Conservation (phyloP, 176 grass and related monocot species). For the Stipa capillata region DNA sequence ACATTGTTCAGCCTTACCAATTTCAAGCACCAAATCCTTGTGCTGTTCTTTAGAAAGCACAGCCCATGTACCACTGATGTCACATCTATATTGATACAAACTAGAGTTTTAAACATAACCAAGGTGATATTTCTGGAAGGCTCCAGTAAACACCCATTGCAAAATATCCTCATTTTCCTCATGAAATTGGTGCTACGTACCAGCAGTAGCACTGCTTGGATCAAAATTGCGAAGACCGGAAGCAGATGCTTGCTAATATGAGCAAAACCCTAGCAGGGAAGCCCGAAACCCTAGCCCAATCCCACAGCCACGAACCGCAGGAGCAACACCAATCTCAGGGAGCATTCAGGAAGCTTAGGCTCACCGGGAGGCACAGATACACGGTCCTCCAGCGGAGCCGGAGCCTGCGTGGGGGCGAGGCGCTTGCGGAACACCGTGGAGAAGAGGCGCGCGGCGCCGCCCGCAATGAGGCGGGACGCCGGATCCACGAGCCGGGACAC, state of each 20-base stretch:
- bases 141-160: not conserved
- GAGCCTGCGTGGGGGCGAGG: not conserved
- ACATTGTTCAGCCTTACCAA: not conserved
- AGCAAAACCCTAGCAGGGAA: conserved; percentile 29
- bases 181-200: not conserved
- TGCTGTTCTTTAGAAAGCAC: not conserved
- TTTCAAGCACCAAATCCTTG: not conserved
- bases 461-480: conserved; percentile 68
- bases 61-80: not conserved
- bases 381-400: not conserved
- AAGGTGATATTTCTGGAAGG: not conserved
- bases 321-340: not conserved
- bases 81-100: not conserved
- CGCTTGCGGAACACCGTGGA: conserved; percentile 77
- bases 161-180: not conserved
- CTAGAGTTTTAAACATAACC: not conserved
- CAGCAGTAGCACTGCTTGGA: not conserved
- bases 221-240: not conserved
- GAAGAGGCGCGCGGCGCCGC: conserved; percentile 69
- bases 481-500: conserved; percentile 74
- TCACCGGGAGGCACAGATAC: conserved; percentile 19
- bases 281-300: conserved; percentile 32
- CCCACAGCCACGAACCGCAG: not conserved
- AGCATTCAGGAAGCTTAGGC: not conserved
- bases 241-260: not conserved